Conservation (phyloP, 345 rosid genomes). For the Draba incana region DNA sequence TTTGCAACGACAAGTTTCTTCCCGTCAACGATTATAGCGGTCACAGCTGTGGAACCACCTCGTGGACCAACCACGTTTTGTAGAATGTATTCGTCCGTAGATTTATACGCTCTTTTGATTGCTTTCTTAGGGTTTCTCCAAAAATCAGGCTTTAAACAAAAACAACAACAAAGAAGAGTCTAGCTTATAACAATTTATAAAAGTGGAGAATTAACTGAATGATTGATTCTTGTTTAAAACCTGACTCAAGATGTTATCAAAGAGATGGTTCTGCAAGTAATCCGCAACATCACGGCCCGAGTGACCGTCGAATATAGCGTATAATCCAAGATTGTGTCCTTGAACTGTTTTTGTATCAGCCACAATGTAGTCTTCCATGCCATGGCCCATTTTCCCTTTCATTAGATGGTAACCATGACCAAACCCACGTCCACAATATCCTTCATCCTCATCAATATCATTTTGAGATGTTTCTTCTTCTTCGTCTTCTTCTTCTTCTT, state of each 20-base stretch:
- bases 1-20: conserved; percentile 54
- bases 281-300: conserved; percentile 53
- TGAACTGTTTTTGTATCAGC: conserved; percentile 44
- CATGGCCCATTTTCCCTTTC: conserved; percentile 55
- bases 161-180: background rate
- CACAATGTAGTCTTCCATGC: conserved; percentile 61
- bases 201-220: background rate
- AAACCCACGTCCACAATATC: conserved; percentile 22
- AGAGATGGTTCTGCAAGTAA: conserved; percentile 53
- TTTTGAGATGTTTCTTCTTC: conserved; percentile 28
- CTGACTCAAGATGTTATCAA: conserved; percentile 51
- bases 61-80: conserved; percentile 41
- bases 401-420: conserved; percentile 55
- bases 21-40: conserved; percentile 51
- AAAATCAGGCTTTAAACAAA: conserved; percentile 47
- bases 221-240: conserved; percentile 19
- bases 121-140: conserved; percentile 47
- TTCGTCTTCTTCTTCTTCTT: conserved; percentile 19
- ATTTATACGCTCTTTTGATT: conserved; percentile 47
- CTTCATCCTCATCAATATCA: conserved; percentile 23
- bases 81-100: conserved; percentile 49
- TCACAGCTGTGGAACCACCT: conserved; percentile 61
- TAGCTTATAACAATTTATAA: background rate
- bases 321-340: conserved; percentile 49
- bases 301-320: conserved; percentile 66